Conservation (phyloP, 2,329 filamentous ascomycete genomes). For the Coniochaeta sp. region DNA sequence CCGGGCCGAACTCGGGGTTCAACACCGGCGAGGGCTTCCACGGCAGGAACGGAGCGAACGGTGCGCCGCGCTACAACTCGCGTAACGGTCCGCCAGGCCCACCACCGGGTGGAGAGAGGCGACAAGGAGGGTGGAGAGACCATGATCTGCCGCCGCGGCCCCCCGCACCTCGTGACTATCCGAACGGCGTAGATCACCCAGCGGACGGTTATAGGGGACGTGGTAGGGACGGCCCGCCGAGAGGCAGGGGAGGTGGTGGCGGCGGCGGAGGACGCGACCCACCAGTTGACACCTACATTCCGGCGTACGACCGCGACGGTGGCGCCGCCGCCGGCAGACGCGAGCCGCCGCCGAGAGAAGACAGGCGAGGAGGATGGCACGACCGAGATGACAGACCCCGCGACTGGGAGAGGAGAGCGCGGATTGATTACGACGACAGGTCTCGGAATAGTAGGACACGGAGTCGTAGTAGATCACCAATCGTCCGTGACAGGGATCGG, state of each 20-base stretch:
- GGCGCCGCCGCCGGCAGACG: slow-evolving; percentile 13
- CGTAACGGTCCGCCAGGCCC: slow-evolving; percentile 22
- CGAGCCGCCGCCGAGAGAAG: slow-evolving; percentile 27
- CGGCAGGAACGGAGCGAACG: slow-evolving; percentile 39
- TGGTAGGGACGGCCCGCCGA: slow-evolving; percentile 21
- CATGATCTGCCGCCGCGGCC: slow-evolving; percentile 39
- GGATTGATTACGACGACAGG: slow-evolving; percentile 25
- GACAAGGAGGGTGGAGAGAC: slow-evolving; percentile 50
- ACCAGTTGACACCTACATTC: slow-evolving; percentile 43
- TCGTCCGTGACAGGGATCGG: slow-evolving; percentile 24
- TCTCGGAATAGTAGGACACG: slow-evolving; percentile 31
- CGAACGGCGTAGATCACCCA: slow-evolving; percentile 28
- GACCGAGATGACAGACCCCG: slow-evolving; percentile 33
- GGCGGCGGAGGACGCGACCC: slow-evolving; percentile 14
- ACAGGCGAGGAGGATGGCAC: slow-evolving; percentile 28
- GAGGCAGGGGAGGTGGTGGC: slow-evolving; percentile 10
- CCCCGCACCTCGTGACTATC: slow-evolving; percentile 34
- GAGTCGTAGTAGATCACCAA: slow-evolving; percentile 38
- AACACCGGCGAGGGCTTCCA: slow-evolving; percentile 44
- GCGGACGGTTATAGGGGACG: slow-evolving; percentile 33
- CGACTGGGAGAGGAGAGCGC: slow-evolving; percentile 24
- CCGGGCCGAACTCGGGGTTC: slow-evolving; percentile 42
- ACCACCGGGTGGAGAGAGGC: slow-evolving; percentile 24
- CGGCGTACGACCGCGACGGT: slow-evolving; percentile 33
- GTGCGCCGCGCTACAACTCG: slow-evolving; percentile 36